Base-by-base conservation (phyloP, 1,284 basidiomycete species). In the Rugiboletus extremiorientalis region DNA sequence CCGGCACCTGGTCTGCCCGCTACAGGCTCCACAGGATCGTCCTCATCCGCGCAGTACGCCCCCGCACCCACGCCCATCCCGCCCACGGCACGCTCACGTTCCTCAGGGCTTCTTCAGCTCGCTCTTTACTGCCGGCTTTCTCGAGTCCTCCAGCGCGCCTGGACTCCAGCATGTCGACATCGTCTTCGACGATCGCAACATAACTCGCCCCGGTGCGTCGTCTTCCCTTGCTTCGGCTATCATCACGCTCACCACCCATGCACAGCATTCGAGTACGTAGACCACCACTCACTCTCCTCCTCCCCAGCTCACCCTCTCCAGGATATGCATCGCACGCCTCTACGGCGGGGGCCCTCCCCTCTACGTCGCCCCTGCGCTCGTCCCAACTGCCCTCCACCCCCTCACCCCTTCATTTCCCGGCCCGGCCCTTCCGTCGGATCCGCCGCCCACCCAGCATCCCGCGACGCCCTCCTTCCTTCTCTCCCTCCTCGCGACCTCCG, bases 281-380 rank as follows among this genome's bases (percentile, higher is more conserved):
- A 67, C 52, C 23, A 67, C 52, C 23, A 28, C 31, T 41, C n/a
- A 30, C 20, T 38, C 25, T 33, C 20, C 10, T 12, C 14, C 1
- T 23, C 34, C 22, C 4, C 41, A 4, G 27, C 49, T 63, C 40
- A 61, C 50, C 40, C n/a, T 9, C 18, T 54, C 60, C 64, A 94
- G 92, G 74, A 78, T 94, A 63, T 93, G 90, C 68, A 83, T 95
- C 50, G 84, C 92, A 12, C 82, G 89, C 41, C 79, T 95, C 10
- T 95, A 95, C 67, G 92, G 92, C 30, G 88, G 91, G n/a, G 90
- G 91, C 0, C 92, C 93, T 8, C 78, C 79, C 1, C 78, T 95
- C 28, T 79, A 86, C 65, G 77, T 94, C 56, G 81, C 85, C 27
- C 79, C 86, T 2, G 75, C 79, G n/a, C 73, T 91, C 38, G 77